Conservation (phyloP, 176 grass and related monocot genomes). For the Oryza glumipatula region DNA sequence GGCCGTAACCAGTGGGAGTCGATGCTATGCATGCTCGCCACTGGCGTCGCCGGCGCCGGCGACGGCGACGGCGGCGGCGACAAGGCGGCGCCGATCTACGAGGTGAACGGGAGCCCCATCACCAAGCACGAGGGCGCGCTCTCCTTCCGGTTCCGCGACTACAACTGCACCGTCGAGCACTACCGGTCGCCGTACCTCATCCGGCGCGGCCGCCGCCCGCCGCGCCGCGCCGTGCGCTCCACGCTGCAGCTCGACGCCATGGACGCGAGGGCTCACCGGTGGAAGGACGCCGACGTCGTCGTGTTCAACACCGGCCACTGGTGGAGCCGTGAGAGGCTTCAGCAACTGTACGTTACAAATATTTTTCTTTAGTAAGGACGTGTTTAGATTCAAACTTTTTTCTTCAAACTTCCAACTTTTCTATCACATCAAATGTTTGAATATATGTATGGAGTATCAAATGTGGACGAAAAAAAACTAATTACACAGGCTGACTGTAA, state of each 20-base stretch:
- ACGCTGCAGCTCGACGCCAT: slow-evolving; percentile 45
- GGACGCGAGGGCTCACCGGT: slow-evolving; percentile 31
- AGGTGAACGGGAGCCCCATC: slow-evolving; percentile 68
- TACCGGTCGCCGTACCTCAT: slow-evolving; percentile 66
- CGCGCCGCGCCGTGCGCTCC: slow-evolving; percentile 24
- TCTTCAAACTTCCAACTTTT: too few relatives aligned
- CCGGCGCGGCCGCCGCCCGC: slow-evolving; percentile 28
- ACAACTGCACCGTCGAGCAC: slow-evolving; percentile 74
- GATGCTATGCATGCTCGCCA: slow-evolving; percentile 70
- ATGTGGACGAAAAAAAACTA: too few relatives aligned
- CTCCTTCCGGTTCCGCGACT: slow-evolving; percentile 51
- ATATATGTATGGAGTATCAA: too few relatives aligned
- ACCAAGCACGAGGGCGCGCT: slow-evolving; percentile 69
- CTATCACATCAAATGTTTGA: too few relatives aligned
- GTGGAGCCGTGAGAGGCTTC: slow-evolving; percentile 61
- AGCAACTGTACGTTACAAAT: slow-evolving; percentile 28
- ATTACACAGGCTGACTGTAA: fast-evolving
- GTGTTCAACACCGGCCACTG: slow-evolving; percentile 74
- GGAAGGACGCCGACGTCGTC: slow-evolving; percentile 66
- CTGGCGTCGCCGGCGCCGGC: slow-evolving; percentile 16
- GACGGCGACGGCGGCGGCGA: not conserved
- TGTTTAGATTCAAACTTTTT: too few relatives aligned
- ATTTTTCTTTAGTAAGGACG: too few relatives aligned
- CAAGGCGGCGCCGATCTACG: slow-evolving; percentile 36
- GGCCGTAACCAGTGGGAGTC: slow-evolving; percentile 86